Conservation (phyloP, 1,284 basidiomycete species). For the Tilletiopsis washingtonensis region DNA sequence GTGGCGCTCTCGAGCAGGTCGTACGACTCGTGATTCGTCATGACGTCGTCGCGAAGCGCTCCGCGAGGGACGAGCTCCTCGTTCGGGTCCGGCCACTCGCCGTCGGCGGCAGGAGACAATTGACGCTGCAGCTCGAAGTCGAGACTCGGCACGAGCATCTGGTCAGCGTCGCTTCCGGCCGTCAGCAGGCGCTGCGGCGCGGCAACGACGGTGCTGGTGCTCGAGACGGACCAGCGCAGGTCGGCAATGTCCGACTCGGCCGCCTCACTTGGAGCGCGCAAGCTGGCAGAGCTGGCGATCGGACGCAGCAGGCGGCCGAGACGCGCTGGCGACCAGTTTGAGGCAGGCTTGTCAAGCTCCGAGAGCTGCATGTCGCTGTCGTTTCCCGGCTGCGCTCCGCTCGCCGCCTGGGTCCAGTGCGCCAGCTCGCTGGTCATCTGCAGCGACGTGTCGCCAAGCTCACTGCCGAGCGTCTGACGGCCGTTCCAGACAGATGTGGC, state of each 20-base stretch:
- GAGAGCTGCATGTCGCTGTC: neutral
- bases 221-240: slow-evolving; percentile 7
- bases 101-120: slow-evolving; percentile 13
- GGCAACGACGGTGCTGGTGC: neutral
- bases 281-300: neutral
- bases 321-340: neutral
- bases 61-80: slow-evolving; percentile 22
- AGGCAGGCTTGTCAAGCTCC: neutral
- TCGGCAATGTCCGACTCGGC: slow-evolving; percentile 14
- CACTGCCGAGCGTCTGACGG: too few relatives aligned
- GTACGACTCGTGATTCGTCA: slow-evolving; percentile 25
- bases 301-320: neutral
- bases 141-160: too few relatives aligned
- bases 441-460: too few relatives aligned
- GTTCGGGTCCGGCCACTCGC: slow-evolving; percentile 15
- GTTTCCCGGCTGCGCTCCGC: neutral
- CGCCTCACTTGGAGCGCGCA: neutral
- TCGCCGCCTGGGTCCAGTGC: too few relatives aligned
- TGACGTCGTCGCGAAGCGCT: slow-evolving; percentile 20
- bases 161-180: too few relatives aligned
- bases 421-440: too few relatives aligned
- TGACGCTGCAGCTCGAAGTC: slow-evolving; percentile 14
- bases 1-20: slow-evolving; percentile 26
- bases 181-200: neutral
- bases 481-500: too few relatives aligned